These are phyloP conservation scores for Penicillium palitans DNA, from an alignment of 2,329 filamentous ascomycete species.

Conservation along the genomic window DNA sequence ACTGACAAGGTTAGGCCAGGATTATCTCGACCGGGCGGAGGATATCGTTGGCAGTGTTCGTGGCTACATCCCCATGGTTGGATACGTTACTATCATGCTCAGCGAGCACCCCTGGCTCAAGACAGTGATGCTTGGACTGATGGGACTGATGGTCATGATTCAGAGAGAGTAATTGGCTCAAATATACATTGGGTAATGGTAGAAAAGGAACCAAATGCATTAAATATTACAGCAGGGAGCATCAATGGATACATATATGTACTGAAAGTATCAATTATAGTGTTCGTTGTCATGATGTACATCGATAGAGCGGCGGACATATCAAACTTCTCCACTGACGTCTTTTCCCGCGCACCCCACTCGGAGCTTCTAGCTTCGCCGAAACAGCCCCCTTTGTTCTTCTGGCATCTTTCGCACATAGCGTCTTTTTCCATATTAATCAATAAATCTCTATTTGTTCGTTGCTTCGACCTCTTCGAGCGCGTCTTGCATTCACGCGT, in stretches of 20 bases:
- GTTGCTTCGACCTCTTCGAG: not conserved
- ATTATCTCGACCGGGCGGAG: slow-evolving; percentile 74
- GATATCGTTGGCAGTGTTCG: slow-evolving; percentile 94
- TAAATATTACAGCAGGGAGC: too few relatives aligned
- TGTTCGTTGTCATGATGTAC: not conserved
- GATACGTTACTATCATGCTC: slow-evolving; percentile 93
- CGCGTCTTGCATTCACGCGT: not conserved
- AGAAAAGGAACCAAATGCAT: not conserved
- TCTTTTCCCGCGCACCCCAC: slow-evolving; percentile 18
- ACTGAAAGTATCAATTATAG: not conserved
- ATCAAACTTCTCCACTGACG: slow-evolving; percentile 19
- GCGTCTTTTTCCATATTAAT: not conserved
- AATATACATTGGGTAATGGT: not conserved
- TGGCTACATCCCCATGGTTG: slow-evolving; percentile 89
- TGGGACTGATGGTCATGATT: slow-evolving; percentile 90
- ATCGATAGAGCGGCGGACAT: not conserved
- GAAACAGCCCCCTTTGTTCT: not conserved
- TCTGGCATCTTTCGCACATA: not conserved
- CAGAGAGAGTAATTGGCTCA: slow-evolving; percentile 70
- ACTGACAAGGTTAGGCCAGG: slow-evolving; percentile 62
- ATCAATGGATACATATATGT: not conserved
- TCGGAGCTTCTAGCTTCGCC: slow-evolving; percentile 18
- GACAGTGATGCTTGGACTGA: slow-evolving; percentile 88
- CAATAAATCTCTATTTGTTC: not conserved
- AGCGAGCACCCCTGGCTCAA: slow-evolving; percentile 97